phyloP scores from a whole-genome alignment of 257 asterid genomes.

The Ballota nigra region DNA sequence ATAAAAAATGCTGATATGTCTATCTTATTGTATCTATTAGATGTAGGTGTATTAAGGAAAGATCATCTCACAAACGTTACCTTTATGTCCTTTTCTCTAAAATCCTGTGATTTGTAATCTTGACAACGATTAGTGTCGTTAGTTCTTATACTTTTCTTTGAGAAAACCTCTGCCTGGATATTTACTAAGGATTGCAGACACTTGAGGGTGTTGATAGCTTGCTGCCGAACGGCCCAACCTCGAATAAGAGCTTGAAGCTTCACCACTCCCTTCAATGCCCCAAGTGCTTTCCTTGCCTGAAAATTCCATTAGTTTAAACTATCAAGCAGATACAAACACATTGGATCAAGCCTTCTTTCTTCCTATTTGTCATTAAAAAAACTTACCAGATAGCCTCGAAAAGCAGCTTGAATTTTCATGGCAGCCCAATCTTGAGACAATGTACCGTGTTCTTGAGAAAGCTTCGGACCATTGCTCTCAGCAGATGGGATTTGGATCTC shows the following conservation, averaged over 20 bases:
- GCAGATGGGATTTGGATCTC: neutral
- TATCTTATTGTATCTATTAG: neutral
- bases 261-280: conserved; percentile 82
- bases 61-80: conserved; percentile 35
- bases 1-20: neutral
- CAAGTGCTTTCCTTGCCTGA: conserved; percentile 85
- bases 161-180: conserved; percentile 77
- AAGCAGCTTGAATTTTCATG: conserved; percentile 73
- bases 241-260: conserved; percentile 94
- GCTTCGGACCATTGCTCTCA: neutral
- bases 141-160: conserved; percentile 55
- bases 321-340: neutral
- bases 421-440: conserved; percentile 45
- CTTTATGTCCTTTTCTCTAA: conserved; percentile 64
- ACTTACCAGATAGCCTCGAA: conserved; percentile 78
- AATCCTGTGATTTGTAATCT: conserved; percentile 40
- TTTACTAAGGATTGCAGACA: conserved; percentile 82
- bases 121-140: conserved; percentile 33
- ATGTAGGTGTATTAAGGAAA: neutral
- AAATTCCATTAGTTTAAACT: too few relatives aligned
- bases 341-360: neutral
- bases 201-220: conserved; percentile 76
- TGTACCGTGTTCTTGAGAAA: conserved; percentile 14
- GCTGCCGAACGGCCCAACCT: conserved; percentile 88
- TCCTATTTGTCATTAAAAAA: neutral